phyloP scores from a whole-genome alignment of 2,329 filamentous ascomycete genomes.

The Grosmannia huntii region DNA sequence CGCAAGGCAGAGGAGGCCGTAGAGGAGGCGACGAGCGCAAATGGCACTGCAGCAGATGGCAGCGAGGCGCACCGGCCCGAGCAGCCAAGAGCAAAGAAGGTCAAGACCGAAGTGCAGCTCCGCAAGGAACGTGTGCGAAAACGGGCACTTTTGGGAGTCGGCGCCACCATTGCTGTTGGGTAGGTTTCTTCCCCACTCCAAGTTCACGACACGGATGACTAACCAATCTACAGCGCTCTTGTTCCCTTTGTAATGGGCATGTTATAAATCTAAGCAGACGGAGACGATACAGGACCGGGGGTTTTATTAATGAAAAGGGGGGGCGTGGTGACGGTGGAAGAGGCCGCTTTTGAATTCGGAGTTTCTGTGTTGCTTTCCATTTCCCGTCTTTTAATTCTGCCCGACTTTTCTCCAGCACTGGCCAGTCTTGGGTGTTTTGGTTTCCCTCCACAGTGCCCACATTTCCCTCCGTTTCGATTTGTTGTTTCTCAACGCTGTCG shows the following conservation, averaged over 20 bases:
- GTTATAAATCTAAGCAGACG: slow-evolving; percentile 7
- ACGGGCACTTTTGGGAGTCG: slow-evolving; percentile 74
- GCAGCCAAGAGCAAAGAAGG: slow-evolving; percentile 47
- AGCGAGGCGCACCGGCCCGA: slow-evolving; percentile 16
- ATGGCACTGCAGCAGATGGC: slow-evolving; percentile 19
- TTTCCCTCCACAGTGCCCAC: not conserved
- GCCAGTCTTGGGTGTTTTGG: not conserved
- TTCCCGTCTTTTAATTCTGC: not conserved
- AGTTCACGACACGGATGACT: not conserved
- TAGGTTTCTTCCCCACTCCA: slow-evolving; percentile 38
- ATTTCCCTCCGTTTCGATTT: not conserved
- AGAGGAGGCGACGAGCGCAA: slow-evolving; percentile 42
- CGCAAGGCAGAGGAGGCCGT: slow-evolving; percentile 63
- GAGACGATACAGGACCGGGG: not conserved
- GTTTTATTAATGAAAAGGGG: not conserved
- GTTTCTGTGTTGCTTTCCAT: not conserved
- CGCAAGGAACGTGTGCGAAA: slow-evolving; percentile 78
- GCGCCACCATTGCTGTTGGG: slow-evolving; percentile 80
- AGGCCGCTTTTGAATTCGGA: not conserved
- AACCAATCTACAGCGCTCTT: slow-evolving; percentile 13
- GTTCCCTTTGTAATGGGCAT: slow-evolving; percentile 16
- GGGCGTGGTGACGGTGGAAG: not conserved
- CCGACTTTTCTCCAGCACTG: not conserved
- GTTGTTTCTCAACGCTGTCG: not conserved
- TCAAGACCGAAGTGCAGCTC: slow-evolving; percentile 67